These are phyloP conservation scores for Lasiosphaeris hirsuta DNA, from an alignment of 495 filamentous ascomycete species.

Conservation along the genomic window DNA sequence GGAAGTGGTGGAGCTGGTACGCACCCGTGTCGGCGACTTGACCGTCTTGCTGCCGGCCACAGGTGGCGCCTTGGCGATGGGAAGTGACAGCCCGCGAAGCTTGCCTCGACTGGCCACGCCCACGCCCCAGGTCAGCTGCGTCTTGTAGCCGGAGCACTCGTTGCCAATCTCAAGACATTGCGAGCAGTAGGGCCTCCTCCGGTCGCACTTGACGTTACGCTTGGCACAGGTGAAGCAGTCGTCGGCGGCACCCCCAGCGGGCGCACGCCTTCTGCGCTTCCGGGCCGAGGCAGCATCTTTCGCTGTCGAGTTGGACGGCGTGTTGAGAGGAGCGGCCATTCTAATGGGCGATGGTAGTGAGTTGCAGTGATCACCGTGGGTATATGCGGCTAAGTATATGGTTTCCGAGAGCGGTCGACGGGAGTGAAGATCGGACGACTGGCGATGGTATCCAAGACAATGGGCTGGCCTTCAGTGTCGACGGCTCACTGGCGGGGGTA, in stretches of 20 bases:
- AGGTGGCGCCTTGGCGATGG: conserved; percentile 71
- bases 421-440: conserved; percentile 29
- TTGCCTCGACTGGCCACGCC: conserved; percentile 96
- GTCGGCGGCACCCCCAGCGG: conserved; percentile 83
- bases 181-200: conserved; percentile 89
- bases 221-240: conserved; percentile 95
- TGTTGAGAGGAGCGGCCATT: conserved; percentile 47
- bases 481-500: conserved; percentile 43
- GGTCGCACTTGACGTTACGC: conserved; percentile 79
- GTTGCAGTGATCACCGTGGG: neutral
- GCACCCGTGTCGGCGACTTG: conserved; percentile 32
- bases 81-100: conserved; percentile 81
- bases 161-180: conserved; percentile 89
- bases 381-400: conserved; percentile 9
- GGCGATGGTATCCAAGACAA: conserved; percentile 34
- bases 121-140: conserved; percentile 95
- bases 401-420: conserved; percentile 24
- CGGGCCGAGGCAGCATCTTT: conserved; percentile 50
- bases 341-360: conserved; percentile 7
- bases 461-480: conserved; percentile 34
- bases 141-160: conserved; percentile 96
- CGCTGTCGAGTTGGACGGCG: conserved; percentile 36
- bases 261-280: conserved; percentile 84
- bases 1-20: conserved; percentile 37
- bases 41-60: conserved; percentile 49